Conservation (phyloP, 2,329 filamentous ascomycete genomes). For the Penicillium sp. region DNA sequence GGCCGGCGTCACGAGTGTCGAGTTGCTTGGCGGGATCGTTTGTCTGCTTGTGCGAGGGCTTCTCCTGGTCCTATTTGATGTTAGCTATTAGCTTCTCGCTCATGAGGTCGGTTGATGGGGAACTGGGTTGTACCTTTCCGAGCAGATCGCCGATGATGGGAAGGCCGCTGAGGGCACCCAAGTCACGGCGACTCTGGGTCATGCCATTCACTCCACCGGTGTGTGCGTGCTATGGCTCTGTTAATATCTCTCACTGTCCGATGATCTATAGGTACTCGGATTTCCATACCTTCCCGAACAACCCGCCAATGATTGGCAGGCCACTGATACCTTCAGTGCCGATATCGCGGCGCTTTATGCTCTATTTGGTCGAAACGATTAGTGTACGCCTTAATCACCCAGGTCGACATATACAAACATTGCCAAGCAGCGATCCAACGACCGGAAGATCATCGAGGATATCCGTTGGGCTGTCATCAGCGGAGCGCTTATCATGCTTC, state of each 20-base stretch:
- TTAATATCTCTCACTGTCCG: neutral
- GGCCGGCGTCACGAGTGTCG: neutral
- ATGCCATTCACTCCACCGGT: slow-evolving; percentile 8
- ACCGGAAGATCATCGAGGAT: slow-evolving; percentile 11
- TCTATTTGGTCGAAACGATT: slow-evolving; percentile 10
- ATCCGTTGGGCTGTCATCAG: slow-evolving; percentile 1
- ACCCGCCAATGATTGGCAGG: slow-evolving; percentile 4
- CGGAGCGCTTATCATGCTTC: slow-evolving; percentile 2
- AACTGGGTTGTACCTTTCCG: neutral
- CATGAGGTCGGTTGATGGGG: neutral
- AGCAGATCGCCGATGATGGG: slow-evolving; percentile 16
- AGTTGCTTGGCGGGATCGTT: slow-evolving; percentile 2
- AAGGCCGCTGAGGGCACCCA: slow-evolving; percentile 9
- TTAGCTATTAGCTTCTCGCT: neutral
- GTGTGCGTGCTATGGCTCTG: slow-evolving; percentile 1
- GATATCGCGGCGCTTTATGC: neutral
- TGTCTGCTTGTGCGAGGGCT: neutral
- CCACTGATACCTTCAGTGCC: neutral
- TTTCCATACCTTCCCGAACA: slow-evolving; percentile 4
- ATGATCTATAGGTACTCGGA: neutral
- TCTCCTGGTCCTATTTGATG: neutral
- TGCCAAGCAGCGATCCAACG: neutral
- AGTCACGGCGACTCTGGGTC: neutral
- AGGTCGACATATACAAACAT: slow-evolving; percentile 9
- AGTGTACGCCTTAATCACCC: neutral